These are phyloP conservation scores for Citrus trifoliata DNA, from an alignment of 345 rosid species.

Conservation along the genomic window DNA sequence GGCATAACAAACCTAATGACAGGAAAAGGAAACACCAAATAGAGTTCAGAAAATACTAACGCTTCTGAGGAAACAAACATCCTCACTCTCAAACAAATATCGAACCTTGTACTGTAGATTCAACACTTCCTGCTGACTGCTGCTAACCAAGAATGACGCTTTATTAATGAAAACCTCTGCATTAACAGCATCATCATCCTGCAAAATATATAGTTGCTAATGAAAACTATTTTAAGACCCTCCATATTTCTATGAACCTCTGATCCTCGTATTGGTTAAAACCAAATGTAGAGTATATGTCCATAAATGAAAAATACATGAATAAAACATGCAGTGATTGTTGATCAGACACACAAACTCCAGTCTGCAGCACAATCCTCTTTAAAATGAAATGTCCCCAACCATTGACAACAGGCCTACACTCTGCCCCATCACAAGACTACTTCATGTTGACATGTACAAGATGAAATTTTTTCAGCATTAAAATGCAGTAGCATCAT, in stretches of 20 bases:
- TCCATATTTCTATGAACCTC: not conserved
- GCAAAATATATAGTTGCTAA: constrained; percentile 20
- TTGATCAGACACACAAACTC: not conserved
- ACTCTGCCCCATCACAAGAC: not conserved
- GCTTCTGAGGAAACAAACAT: not conserved
- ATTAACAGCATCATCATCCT: constrained; percentile 99
- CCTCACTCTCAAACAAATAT: not conserved
- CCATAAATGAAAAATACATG: not conserved
- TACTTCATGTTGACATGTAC: not conserved
- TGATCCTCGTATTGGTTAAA: not conserved
- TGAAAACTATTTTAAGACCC: not conserved
- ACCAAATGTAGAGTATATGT: not conserved
- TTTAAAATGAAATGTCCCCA: not conserved
- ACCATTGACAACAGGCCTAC: not conserved
- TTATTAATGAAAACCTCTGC: constrained; percentile 96
- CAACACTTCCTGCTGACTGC: constrained; percentile 85
- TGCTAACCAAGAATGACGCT: constrained; percentile 98
- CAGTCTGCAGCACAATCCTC: not conserved
- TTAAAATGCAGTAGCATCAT: constrained; percentile 1
- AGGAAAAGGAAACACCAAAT: constrained; percentile 7
- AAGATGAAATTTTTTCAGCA: not conserved
- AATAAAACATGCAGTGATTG: not conserved
- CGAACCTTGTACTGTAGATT: constrained; percentile 88
- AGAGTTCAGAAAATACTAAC: constrained; percentile 1
- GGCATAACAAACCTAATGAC: constrained; percentile 83